A percentile compares a stretch with the other conserved stretches of the same genome.
Evolutionary conservation across 495 filamentous ascomycete species (phyloP).

Genomic region (Hypoxylon trugodes): DNA sequence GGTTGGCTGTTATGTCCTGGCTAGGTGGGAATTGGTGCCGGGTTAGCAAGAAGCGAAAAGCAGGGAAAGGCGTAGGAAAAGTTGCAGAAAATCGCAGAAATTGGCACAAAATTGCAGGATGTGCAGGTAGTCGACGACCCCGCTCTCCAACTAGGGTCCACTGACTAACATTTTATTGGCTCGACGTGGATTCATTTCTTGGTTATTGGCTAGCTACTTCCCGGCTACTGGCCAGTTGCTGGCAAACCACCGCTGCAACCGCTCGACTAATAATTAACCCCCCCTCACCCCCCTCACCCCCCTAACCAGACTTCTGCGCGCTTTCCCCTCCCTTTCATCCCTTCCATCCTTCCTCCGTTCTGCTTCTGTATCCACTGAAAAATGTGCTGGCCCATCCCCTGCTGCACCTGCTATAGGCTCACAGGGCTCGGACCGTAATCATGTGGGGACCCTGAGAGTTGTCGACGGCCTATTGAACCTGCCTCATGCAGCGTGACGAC

Average conservation of each 20-base stretch:
- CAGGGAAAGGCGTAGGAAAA: slow-evolving; percentile 15
- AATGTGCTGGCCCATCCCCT: slow-evolving; percentile 21
- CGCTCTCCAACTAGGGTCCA: slow-evolving; percentile 22
- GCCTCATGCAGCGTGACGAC: slow-evolving; percentile 34
- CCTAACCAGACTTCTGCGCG: too few species aligned
- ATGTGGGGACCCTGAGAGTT: slow-evolving; percentile 33
- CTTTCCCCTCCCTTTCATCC: slow-evolving; percentile 25
- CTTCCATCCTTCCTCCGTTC: slow-evolving; percentile 4
- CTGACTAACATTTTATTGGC: too few species aligned
- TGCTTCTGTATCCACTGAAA: slow-evolving; percentile 31
- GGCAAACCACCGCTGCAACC: neutral
- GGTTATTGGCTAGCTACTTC: neutral
- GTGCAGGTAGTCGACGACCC: slow-evolving; percentile 20
- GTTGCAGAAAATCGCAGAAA: slow-evolving; percentile 15
- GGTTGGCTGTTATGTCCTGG: slow-evolving; percentile 29
- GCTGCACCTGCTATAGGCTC: slow-evolving; percentile 41
- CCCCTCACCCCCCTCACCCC: too few species aligned
- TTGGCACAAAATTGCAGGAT: neutral
- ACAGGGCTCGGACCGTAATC: slow-evolving; percentile 34
- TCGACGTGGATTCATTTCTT: too few species aligned
- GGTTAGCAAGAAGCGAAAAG: slow-evolving; percentile 23
- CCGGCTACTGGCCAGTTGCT: slow-evolving; percentile 2
- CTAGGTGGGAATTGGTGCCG: slow-evolving; percentile 20
- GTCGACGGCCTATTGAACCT: slow-evolving; percentile 41
- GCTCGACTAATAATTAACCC: too few species aligned